A percentile compares a stretch with the other conserved stretches of the same genome.
Conservation (phyloP, 2,329 filamentous ascomycete genomes). For the Macrophomina phaseolina region DNA sequence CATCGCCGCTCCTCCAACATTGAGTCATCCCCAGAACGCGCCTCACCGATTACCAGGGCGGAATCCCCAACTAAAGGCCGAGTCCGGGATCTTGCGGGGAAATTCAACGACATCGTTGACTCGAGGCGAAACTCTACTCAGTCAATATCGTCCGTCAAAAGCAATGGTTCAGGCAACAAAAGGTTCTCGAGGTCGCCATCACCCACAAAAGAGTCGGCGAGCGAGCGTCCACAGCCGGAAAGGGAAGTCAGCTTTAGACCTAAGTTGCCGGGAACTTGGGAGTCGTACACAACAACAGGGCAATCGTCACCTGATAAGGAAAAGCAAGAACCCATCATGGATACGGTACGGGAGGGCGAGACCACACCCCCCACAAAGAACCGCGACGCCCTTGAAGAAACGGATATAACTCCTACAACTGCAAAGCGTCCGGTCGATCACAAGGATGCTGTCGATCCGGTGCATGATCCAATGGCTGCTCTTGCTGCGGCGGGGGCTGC, state of each 20-base stretch:
- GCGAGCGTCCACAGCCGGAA: constrained; percentile 37
- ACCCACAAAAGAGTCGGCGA: constrained; percentile 32
- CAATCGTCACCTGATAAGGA: constrained; percentile 38
- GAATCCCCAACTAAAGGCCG: constrained; percentile 56
- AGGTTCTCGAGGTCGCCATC: constrained; percentile 39
- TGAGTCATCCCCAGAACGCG: constrained; percentile 37
- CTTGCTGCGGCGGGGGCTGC: constrained; percentile 55
- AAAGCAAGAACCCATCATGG: constrained; percentile 33
- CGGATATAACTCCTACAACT: constrained; percentile 45
- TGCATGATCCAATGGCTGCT: constrained; percentile 51
- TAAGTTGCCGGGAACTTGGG: constrained; percentile 60
- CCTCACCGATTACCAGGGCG: constrained; percentile 43
- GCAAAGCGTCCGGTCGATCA: constrained; percentile 39
- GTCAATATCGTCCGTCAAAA: constrained; percentile 49
- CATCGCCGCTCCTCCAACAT: constrained; percentile 36
- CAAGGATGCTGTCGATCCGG: constrained; percentile 34
- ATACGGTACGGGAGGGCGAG: constrained; percentile 14
- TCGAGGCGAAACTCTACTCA: constrained; percentile 54
- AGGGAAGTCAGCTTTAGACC: constrained; percentile 55
- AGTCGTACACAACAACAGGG: constrained; percentile 53
- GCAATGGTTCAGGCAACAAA: constrained; percentile 29
- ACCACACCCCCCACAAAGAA: constrained; percentile 27
- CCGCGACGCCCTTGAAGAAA: constrained; percentile 33
- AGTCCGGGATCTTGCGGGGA: constrained; percentile 58
- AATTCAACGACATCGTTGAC: constrained; percentile 52